A percentile compares a stretch with the other conserved stretches of the same genome.
These are phyloP conservation scores for Cylindrotheca closterium DNA, from an alignment of 108 stramenopile species.

Conservation along the genomic window DNA sequence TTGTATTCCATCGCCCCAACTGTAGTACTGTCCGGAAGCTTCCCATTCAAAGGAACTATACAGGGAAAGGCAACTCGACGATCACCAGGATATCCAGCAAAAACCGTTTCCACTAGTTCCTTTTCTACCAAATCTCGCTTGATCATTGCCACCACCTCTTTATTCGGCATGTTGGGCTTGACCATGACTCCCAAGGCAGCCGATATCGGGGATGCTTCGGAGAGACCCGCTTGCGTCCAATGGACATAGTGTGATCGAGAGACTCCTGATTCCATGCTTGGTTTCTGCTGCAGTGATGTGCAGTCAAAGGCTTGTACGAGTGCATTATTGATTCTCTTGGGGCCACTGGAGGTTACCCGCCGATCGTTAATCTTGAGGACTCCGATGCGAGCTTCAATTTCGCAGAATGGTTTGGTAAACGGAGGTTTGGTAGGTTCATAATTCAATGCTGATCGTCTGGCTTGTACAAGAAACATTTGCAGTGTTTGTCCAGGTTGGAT, in stretches of 20 bases:
- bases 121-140: slow-evolving; percentile 59
- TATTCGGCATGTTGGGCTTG: slow-evolving; percentile 22
- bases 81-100: slow-evolving; percentile 61
- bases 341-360: slow-evolving; percentile 63
- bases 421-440: slow-evolving; percentile 34
- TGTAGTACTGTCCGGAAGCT: not conserved
- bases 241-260: slow-evolving; percentile 67
- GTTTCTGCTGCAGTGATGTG: slow-evolving; percentile 24
- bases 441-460: slow-evolving; percentile 52
- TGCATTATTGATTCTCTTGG: slow-evolving; percentile 53
- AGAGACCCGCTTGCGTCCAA: slow-evolving; percentile 65
- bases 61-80: slow-evolving; percentile 63
- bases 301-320: slow-evolving; percentile 67
- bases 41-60: slow-evolving; percentile 27
- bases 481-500: slow-evolving; percentile 69
- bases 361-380: slow-evolving; percentile 66
- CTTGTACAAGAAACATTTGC: slow-evolving; percentile 63
- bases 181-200: slow-evolving; percentile 51
- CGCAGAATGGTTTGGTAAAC: slow-evolving; percentile 51
- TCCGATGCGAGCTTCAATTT: slow-evolving; percentile 81
- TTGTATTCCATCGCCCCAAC: slow-evolving; percentile 77
- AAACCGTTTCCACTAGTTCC: slow-evolving; percentile 73
- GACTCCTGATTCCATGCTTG: slow-evolving; percentile 65
- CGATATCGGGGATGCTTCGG: slow-evolving; percentile 58
- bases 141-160: slow-evolving; percentile 40